Percentiles rank a stretch among this genome's conserved stretches.
phyloP scores from a whole-genome alignment of 2,329 filamentous ascomycete genomes.

The Celoporthe dispersa region DNA sequence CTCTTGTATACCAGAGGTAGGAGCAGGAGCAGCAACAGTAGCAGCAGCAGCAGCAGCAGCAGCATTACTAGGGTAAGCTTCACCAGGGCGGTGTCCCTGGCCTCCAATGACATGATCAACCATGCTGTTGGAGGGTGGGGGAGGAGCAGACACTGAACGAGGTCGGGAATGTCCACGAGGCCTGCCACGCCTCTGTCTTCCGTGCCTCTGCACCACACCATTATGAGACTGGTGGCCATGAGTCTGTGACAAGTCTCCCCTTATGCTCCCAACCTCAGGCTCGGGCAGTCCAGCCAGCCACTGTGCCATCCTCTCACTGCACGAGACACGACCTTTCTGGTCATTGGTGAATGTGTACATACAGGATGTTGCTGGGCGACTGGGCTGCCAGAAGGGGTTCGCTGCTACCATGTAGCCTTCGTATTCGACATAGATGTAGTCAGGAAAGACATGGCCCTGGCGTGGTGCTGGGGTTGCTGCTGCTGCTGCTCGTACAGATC shows the following conservation, averaged over 20 bases:
- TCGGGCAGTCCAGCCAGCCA: slow-evolving; percentile 22
- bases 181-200: neutral
- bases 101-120: neutral
- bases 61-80: neutral
- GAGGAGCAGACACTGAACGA: slow-evolving; percentile 19
- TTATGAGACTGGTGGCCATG: neutral
- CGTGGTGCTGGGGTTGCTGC: neutral
- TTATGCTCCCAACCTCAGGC: neutral
- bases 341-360: slow-evolving; percentile 15
- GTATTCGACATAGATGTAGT: slow-evolving; percentile 15
- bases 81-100: neutral
- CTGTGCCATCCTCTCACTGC: slow-evolving; percentile 11
- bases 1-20: neutral
- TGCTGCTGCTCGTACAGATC: neutral
- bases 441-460: slow-evolving; percentile 19
- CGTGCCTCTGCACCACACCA: neutral
- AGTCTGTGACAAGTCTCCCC: neutral
- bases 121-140: neutral
- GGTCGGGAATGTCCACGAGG: neutral
- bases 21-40: too few species aligned
- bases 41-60: too few species aligned
- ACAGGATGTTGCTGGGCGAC: slow-evolving; percentile 9
- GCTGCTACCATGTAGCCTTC: slow-evolving; percentile 10
- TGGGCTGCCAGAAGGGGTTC: slow-evolving; percentile 16
- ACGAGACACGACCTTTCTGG: slow-evolving; percentile 2